Evolutionary conservation across 192 early-diverging fungal genomes (phyloP).

Genomic region (Linnemannia exigua): DNA sequence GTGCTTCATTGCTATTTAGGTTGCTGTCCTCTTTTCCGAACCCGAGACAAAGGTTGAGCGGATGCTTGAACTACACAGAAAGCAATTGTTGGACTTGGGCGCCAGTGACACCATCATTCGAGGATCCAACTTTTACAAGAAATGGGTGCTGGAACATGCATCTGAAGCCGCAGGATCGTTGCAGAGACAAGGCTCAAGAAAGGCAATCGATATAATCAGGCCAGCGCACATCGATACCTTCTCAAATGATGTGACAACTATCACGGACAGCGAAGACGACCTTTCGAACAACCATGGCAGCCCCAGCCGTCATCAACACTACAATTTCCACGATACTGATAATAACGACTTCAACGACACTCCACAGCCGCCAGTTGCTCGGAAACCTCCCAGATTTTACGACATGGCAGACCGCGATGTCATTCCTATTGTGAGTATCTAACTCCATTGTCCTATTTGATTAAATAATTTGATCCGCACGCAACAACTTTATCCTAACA

Average conservation of each 20-base stretch:
- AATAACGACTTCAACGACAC: not conserved
- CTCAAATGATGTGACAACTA: not conserved
- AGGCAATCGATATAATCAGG: not conserved
- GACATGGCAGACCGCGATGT: not conserved
- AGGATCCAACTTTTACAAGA: constrained; percentile 5
- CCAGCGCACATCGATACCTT: not conserved
- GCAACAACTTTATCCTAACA: not conserved
- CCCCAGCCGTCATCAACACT: not conserved
- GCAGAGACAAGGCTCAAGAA: not conserved
- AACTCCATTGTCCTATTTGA: not conserved
- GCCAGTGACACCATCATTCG: not conserved
- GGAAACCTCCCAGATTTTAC: not conserved
- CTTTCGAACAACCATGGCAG: not conserved
- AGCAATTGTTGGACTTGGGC: constrained; percentile 2
- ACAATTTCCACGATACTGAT: not conserved
- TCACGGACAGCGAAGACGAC: not conserved
- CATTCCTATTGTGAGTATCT: not conserved
- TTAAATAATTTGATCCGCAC: not conserved
- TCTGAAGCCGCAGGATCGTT: not conserved
- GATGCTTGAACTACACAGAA: not conserved
- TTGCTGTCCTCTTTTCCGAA: not conserved
- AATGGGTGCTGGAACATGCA: not conserved
- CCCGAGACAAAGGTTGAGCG: not conserved
- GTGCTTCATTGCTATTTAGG: not conserved
- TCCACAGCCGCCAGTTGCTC: not conserved